phyloP scores from a whole-genome alignment of 495 filamentous ascomycete species.

The Tuber microsphaerosporum region DNA sequence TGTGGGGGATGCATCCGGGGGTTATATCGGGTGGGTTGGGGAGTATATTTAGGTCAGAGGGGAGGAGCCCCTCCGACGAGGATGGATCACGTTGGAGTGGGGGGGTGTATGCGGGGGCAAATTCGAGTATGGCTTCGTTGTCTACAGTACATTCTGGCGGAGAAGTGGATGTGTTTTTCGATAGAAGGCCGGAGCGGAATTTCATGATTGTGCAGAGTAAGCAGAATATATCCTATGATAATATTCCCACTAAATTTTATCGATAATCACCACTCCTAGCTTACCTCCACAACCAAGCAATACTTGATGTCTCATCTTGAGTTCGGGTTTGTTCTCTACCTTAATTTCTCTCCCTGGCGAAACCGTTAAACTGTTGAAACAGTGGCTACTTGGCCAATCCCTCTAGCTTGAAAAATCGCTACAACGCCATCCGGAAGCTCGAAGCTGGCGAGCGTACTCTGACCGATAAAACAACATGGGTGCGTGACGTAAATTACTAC shows the following conservation, averaged over 20 bases:
- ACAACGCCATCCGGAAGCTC: slow-evolving; percentile 58
- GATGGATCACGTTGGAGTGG: slow-evolving; percentile 17
- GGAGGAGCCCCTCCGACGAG: slow-evolving; percentile 42
- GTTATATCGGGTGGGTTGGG: slow-evolving; percentile 71
- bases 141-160: slow-evolving; percentile 8
- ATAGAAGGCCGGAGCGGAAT: slow-evolving; percentile 26
- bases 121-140: slow-evolving; percentile 8
- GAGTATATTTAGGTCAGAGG: slow-evolving; percentile 62
- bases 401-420: slow-evolving; percentile 59
- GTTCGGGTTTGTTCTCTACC: slow-evolving; percentile 51
- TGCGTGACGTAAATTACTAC: slow-evolving; percentile 86
- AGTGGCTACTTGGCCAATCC: slow-evolving; percentile 66
- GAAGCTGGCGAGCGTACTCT: slow-evolving; percentile 57
- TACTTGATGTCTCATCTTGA: slow-evolving; percentile 74
- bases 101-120: slow-evolving; percentile 5
- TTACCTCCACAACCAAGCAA: slow-evolving; percentile 60
- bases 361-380: not conserved
- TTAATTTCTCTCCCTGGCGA: not conserved
- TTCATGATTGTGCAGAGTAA: slow-evolving; percentile 29
- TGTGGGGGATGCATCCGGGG: slow-evolving; percentile 82
- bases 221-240: slow-evolving; percentile 12
- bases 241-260: slow-evolving; percentile 55
- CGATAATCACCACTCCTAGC: slow-evolving; percentile 62
- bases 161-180: slow-evolving; percentile 27
- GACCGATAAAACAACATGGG: slow-evolving; percentile 42